A percentile compares a stretch with the other conserved stretches of the same genome.
Conservation (phyloP, 2,329 filamentous ascomycete genomes). For the Fusarium sp. region DNA sequence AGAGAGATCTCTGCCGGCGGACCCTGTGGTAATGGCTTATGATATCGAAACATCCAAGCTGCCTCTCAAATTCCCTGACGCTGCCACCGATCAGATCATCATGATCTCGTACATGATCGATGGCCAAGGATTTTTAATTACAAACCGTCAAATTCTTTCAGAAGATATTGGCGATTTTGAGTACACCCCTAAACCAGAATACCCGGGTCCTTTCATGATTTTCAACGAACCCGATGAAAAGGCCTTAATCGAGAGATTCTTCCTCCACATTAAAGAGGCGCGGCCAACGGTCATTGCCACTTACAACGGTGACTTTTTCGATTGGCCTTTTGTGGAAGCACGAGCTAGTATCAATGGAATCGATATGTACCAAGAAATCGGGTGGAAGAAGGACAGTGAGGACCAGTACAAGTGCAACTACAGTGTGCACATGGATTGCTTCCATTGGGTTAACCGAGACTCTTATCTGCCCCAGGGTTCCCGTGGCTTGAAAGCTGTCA, state of each 20-base stretch:
- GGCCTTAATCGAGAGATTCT: slow-evolving; percentile 88
- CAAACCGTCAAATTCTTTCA: slow-evolving; percentile 96
- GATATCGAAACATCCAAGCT: slow-evolving; percentile 99
- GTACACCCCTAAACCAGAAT: slow-evolving; percentile 97
- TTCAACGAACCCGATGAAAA: slow-evolving; percentile 99
- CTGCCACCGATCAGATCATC: slow-evolving; percentile 96
- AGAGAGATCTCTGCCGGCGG: slow-evolving; percentile 88
- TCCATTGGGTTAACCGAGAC: slow-evolving; percentile 98
- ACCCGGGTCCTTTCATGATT: slow-evolving; percentile 94
- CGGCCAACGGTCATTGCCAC: slow-evolving; percentile 97
- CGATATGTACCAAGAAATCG: slow-evolving; percentile 99
- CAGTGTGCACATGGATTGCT: slow-evolving; percentile 98
- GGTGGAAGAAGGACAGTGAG: slow-evolving; percentile 93
- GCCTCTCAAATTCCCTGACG: slow-evolving; percentile 95
- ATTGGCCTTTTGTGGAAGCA: slow-evolving; percentile 98
- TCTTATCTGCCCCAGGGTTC: slow-evolving; percentile 97
- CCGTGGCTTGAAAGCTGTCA: slow-evolving; percentile 96
- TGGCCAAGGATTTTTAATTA: slow-evolving; percentile 96
- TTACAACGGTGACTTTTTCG: slow-evolving; percentile 99
- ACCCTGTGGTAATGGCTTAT: slow-evolving; percentile 98
- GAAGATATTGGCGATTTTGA: slow-evolving; percentile 98
- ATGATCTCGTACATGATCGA: slow-evolving; percentile 99
- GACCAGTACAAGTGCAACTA: slow-evolving; percentile 97
- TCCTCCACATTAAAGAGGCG: slow-evolving; percentile 94
- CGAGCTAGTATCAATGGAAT: slow-evolving; percentile 94